phyloP scores from a whole-genome alignment of 1,284 basidiomycete genomes.

The Ustilago cynodontis region DNA sequence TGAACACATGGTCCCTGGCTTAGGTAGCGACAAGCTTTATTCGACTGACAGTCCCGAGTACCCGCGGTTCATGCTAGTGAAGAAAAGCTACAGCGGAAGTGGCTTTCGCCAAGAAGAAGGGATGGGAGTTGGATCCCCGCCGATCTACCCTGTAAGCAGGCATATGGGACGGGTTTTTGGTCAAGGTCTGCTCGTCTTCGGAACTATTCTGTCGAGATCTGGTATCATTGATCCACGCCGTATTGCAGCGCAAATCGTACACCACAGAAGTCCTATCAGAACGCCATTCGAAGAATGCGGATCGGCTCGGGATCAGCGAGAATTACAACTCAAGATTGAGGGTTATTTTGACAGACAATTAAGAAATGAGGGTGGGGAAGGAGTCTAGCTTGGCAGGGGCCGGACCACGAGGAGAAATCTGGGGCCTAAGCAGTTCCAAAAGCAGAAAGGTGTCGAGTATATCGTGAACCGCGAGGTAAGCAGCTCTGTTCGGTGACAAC shows the following conservation, averaged over 20 bases:
- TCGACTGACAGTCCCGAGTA: not conserved
- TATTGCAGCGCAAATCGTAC: no score
- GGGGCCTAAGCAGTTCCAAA: not conserved
- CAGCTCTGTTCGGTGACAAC: not conserved
- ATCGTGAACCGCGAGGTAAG: not conserved
- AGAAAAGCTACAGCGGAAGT: not conserved
- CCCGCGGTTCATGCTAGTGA: not conserved
- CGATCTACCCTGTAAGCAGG: conserved; percentile 3
- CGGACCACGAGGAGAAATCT: not conserved
- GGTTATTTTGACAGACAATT: no score
- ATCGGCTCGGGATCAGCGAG: no score
- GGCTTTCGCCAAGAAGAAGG: not conserved
- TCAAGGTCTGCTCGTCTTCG: no score
- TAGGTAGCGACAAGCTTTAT: not conserved
- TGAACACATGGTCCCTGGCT: not conserved
- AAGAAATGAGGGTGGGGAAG: no score
- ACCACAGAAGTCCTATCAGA: no score
- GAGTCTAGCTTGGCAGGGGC: not conserved
- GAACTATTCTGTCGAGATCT: no score
- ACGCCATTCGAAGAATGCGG: no score
- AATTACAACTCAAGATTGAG: no score
- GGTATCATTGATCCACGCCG: no score
- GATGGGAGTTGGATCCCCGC: conserved; percentile 1
- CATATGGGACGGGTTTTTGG: not conserved
- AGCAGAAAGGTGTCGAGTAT: not conserved